Conservation (phyloP, 1,139 yeast species). For the Starmera stellimalicola region DNA sequence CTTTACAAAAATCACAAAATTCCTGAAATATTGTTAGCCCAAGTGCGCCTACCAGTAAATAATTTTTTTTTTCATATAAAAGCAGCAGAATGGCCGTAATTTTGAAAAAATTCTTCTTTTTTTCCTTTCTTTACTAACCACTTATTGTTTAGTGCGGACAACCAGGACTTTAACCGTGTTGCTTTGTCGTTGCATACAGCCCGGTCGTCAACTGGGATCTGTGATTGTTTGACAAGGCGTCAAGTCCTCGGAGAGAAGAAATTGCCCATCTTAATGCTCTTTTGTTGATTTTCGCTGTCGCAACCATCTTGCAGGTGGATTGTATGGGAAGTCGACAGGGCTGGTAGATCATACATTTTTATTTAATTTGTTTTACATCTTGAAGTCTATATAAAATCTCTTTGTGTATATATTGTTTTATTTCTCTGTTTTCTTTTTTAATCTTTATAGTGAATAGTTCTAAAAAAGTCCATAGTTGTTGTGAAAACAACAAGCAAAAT, state of each 20-base stretch:
- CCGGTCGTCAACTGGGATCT: slow-evolving; percentile 13
- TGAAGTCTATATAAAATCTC: background rate
- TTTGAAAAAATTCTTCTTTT: background rate
- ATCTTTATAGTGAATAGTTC: slow-evolving; percentile 41
- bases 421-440: background rate
- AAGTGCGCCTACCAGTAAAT: too few species aligned
- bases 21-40: slow-evolving; percentile 2
- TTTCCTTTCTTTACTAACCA: slow-evolving; percentile 12
- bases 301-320: slow-evolving; percentile 26
- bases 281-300: slow-evolving; percentile 26
- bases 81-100: background rate
- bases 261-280: slow-evolving; percentile 57
- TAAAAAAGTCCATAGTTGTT: slow-evolving; percentile 88
- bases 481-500: slow-evolving; percentile 92
- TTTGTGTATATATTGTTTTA: background rate
- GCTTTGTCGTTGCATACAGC: slow-evolving; percentile 34
- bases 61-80: slow-evolving; percentile 7
- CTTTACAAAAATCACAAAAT: too few species aligned
- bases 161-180: slow-evolving; percentile 63
- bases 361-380: background rate
- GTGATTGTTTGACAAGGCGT: slow-evolving; percentile 40
- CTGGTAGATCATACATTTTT: slow-evolving; percentile 50
- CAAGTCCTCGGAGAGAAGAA: slow-evolving; percentile 60
- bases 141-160: slow-evolving; percentile 46
- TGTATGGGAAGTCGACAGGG: slow-evolving; percentile 36